Evolutionary conservation across 2,329 filamentous ascomycete genomes (phyloP).

Genomic region (Cladosporium austrohemisphaericum): DNA sequence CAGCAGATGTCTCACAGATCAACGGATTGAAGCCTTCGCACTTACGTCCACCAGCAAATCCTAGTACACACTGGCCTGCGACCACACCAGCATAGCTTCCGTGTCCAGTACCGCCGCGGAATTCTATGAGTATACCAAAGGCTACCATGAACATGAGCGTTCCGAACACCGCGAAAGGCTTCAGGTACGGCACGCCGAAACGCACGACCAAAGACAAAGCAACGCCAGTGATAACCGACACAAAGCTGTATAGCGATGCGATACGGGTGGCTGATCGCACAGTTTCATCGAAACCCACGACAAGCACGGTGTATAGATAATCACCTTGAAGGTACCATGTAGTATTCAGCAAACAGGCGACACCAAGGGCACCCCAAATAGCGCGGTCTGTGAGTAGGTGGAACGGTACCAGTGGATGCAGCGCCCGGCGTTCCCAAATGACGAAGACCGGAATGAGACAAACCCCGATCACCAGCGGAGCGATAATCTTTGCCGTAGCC

Average conservation of each 20-base stretch:
- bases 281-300: slow-evolving; percentile 59
- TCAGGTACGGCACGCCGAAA: slow-evolving; percentile 54
- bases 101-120: slow-evolving; percentile 50
- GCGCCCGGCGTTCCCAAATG: slow-evolving; percentile 52
- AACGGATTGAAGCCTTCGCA: too few species aligned
- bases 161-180: slow-evolving; percentile 60
- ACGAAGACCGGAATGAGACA: slow-evolving; percentile 49
- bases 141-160: slow-evolving; percentile 61
- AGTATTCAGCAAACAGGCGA: slow-evolving; percentile 55
- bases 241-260: slow-evolving; percentile 56
- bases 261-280: slow-evolving; percentile 57
- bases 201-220: slow-evolving; percentile 56
- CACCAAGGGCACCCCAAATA: slow-evolving; percentile 61
- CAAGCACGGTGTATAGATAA: slow-evolving; percentile 61
- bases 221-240: slow-evolving; percentile 56
- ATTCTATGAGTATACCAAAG: slow-evolving; percentile 62
- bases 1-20: too few species aligned
- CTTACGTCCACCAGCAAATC: slow-evolving; percentile 59
- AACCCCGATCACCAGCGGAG: slow-evolving; percentile 51
- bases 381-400: slow-evolving; percentile 58
- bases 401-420: slow-evolving; percentile 57
- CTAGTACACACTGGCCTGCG: slow-evolving; percentile 59
- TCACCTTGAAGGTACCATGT: slow-evolving; percentile 62
- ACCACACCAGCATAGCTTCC: slow-evolving; percentile 55
- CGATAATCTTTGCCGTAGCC: slow-evolving; percentile 49